Evolutionary conservation across 2,329 filamentous ascomycete genomes (phyloP), one percentile per base, ranked within the genome.

Genomic region (Curvularia sp.): DNA sequence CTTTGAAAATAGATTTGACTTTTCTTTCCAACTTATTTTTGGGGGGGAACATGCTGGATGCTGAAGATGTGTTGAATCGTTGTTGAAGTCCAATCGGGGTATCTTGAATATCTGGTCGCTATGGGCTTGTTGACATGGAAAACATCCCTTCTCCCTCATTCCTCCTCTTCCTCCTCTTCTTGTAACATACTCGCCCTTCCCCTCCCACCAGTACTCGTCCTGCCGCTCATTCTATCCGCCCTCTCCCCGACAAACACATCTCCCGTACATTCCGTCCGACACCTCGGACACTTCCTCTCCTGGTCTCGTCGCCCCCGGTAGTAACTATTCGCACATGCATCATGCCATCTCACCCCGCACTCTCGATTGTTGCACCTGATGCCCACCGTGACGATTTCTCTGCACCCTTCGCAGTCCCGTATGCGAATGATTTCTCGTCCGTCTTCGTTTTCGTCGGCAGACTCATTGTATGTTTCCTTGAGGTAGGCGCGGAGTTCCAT

Each of bases 401-500:
- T 90, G 77, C 95, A 99, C 0, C 91, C 93, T 71, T 90, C 86
- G 75, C 95, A 99, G 62, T 88, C 87, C 79, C 95, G 96, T 74
- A 99, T 90, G 62, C 88, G 87, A 18, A 51, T 42, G 72, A 92
- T 62, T 0, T 72, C 76, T 1, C 78, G 79, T 0, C 79, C 73
- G 33, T 86, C 86, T 9, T 86, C 86, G 1, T 83, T 81, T 9
- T 59, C 61, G 13, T 60, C 57, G 1, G 86, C 85, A 0, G 84
- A 79, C 55, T 96, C 91, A 72, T 99, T 98, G 77, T 97, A 99
- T 28, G 89, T 92, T 53, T 91, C 90, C n/a, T 92, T 80, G 49
- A 99, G 83, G 88, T 93, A 98, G 1, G 85, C 83, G 57, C 89
- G 84, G 57, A 99, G 80, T 81, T 99, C 95, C 82, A 98, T 87